A percentile compares a stretch with the other conserved stretches of the same genome.
These are phyloP conservation scores for Sphaerostilbella broomeana DNA, from an alignment of 2,329 filamentous ascomycete genomes.

Conservation along the genomic window DNA sequence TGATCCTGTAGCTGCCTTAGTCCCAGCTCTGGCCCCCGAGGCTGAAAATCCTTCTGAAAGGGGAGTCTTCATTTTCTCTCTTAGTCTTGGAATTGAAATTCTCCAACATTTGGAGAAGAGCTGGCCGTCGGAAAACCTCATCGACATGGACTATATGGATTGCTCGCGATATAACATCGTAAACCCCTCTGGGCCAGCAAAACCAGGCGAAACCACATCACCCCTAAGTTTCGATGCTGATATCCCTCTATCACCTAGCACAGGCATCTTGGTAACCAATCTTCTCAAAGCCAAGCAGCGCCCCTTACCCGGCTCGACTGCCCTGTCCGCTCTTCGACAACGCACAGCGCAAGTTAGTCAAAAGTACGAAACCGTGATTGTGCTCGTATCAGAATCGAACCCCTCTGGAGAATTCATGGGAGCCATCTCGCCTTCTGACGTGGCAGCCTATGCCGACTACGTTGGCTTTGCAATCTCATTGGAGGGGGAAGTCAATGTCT, in stretches of 20 bases:
- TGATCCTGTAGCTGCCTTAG: too few relatives aligned
- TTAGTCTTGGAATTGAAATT: conserved; percentile 40
- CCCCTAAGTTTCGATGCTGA: conserved; percentile 57
- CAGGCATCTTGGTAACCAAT: conserved; percentile 64
- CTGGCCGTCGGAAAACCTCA: conserved; percentile 44
- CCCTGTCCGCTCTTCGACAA: conserved; percentile 44
- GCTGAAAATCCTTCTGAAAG: conserved; percentile 14
- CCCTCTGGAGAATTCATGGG: conserved; percentile 34
- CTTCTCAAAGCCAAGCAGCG: conserved; percentile 67
- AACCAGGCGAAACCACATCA: conserved; percentile 24
- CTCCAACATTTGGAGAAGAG: conserved; percentile 43
- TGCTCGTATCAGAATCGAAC: conserved; percentile 58
- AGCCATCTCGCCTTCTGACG: conserved; percentile 34
- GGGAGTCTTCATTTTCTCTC: conserved; percentile 44
- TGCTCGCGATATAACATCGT: conserved; percentile 36
- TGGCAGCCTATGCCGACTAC: conserved; percentile 42
- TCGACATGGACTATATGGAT: conserved; percentile 60
- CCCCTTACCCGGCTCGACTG: conserved; percentile 48
- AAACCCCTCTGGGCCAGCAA: background rate
- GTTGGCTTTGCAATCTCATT: conserved; percentile 41
- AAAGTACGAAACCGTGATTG: conserved; percentile 60
- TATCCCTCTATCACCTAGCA: conserved; percentile 60
- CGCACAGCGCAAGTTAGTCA: conserved; percentile 45
- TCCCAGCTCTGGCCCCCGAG: conserved; percentile 15
- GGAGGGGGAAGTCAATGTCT: conserved; percentile 30